Evolutionary conservation across 169 alveolate species (phyloP).

Genomic region (Toxoplasma gondii): DNA sequence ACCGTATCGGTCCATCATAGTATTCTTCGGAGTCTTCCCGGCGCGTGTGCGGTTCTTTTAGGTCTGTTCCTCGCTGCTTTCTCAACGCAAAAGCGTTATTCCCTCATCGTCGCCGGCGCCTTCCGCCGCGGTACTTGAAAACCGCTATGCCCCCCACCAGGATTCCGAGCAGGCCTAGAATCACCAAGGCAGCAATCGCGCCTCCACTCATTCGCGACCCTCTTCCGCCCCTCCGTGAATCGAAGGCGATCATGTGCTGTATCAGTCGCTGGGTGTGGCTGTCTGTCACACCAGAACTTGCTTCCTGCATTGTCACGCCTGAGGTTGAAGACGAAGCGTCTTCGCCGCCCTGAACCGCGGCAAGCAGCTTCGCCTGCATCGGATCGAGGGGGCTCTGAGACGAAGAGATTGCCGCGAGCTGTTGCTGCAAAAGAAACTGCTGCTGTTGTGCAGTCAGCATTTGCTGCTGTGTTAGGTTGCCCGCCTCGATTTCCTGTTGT

Average conservation of each 20-base stretch:
- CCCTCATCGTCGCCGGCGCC: neutral
- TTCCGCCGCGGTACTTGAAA: neutral
- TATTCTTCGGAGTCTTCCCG: no score
- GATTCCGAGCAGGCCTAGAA: neutral
- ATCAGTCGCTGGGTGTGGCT: neutral
- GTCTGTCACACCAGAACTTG: neutral
- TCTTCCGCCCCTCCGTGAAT: neutral
- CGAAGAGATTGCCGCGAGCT: neutral
- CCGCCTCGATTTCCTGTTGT: neutral
- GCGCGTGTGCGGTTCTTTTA: no score
- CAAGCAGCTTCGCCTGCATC: neutral
- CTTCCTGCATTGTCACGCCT: neutral
- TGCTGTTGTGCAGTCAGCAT: neutral
- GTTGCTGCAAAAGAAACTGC: neutral
- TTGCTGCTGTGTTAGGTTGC: conserved; percentile 2
- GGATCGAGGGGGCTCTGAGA: neutral
- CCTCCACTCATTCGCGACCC: neutral
- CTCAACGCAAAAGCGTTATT: no score
- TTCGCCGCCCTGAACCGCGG: neutral
- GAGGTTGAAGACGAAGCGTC: neutral
- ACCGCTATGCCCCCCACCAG: neutral
- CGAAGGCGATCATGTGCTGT: neutral
- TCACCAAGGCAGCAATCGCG: conserved; percentile 1
- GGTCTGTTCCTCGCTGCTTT: no score
- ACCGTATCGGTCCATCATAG: no score